Base-by-base conservation (phyloP, 2,329 filamentous ascomycete genomes). In the Alternaria brassicae region DNA sequence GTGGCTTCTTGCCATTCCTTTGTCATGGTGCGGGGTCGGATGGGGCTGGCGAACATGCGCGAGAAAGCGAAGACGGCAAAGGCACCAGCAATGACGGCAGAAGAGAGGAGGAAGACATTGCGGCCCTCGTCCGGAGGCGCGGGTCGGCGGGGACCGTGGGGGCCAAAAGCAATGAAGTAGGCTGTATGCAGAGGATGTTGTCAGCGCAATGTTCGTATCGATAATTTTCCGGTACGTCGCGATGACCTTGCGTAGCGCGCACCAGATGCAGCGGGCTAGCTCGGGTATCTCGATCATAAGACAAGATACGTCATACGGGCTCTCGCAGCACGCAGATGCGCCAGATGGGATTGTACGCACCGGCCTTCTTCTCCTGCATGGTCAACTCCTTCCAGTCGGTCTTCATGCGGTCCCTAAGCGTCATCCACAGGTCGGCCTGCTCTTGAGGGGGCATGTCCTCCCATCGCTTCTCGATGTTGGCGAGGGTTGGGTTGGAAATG, bases 391-490 rank as follows among this genome's bases (percentile, higher is more conserved):
- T 88, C 95, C 95, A 99, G 85, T 92, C 93, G 74, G 87, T 89
- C 91, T 97, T 97, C 95, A 99, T 99, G 78, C 95, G 91, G 84
- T 99, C 95, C 81, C 95, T 89, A 81, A 99, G 86, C 72, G 91
- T 86, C 95, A 99, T 99, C 95, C 95, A 99, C 74, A 99, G 85
- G 79, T 99, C 95, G 71, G 95, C 95, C 88, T 99, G 95, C 88
- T 99, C 95, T 86, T 97, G 93, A 67, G 95, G 92, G 60, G 94
- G 93, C 91, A 98, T 93, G 66, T 85, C 88, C 85, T 99, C 95
- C 95, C 95, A 99, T 85, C 95, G 88, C 90, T 97, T 97, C 89
- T 99, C 95, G 78, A 99, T 98, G 83, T 96, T 93, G 82, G 92
- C 91, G 77, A 99, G 88, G 60, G 92, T 97, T 72, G 96, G 95